These are phyloP conservation scores for Leccinum imitatum DNA, from an alignment of 768 basidiomycete species.

Conservation along the genomic window DNA sequence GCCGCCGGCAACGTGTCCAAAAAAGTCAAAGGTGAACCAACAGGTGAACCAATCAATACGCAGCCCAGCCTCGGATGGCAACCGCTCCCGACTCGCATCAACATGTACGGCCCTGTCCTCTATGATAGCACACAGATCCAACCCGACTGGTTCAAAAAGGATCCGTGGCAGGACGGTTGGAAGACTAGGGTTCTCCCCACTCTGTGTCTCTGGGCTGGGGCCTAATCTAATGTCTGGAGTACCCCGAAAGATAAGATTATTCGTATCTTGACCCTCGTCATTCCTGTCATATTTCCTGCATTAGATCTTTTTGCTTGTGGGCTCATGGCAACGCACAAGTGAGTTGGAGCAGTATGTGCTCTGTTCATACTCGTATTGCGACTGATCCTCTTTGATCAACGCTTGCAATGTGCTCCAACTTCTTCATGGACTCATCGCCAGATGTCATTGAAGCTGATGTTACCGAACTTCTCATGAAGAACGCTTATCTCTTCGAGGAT, in stretches of 20 bases:
- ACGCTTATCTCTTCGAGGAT: not conserved
- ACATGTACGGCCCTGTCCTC: no score
- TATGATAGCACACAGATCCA: not conserved
- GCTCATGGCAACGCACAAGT: not conserved
- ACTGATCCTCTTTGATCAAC: not conserved
- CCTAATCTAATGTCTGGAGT: not conserved
- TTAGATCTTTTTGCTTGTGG: not conserved
- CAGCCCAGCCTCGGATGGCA: no score
- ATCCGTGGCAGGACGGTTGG: not conserved
- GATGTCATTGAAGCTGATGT: fast-evolving
- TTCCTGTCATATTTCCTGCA: not conserved
- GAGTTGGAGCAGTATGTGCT: no score
- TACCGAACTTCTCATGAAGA: not conserved
- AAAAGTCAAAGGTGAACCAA: not conserved
- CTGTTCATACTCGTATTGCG: not conserved
- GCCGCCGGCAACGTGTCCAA: not conserved
- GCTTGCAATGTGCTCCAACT: not conserved
- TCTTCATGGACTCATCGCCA: not conserved
- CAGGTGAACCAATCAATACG: no score
- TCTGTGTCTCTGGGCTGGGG: not conserved
- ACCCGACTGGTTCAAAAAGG: not conserved
- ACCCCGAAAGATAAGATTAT: not conserved
- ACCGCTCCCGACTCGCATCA: no score
- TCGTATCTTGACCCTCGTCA: not conserved
- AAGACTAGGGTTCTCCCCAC: not conserved